These are phyloP conservation scores for Tetragonia tetragonoides DNA, from an alignment of 148 eudicot genomes.

Conservation along the genomic window DNA sequence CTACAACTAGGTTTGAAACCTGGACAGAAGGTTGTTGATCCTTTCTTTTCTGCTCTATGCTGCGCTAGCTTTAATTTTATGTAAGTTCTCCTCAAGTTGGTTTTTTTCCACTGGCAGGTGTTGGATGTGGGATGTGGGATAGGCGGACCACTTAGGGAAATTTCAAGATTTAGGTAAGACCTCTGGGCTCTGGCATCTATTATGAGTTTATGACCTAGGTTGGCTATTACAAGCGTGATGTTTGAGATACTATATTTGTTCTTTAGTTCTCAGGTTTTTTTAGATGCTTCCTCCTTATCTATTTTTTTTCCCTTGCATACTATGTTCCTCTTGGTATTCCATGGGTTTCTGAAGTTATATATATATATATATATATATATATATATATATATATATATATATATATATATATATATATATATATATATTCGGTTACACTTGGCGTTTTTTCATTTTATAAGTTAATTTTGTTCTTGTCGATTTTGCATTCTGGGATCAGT, in stretches of 20 bases:
- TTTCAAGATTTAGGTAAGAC: constrained; percentile 72
- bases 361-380: too few species aligned
- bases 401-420: too few species aligned
- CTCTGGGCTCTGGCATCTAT: neutral
- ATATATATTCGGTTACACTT: too few species aligned
- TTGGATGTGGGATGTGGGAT: constrained; percentile 96
- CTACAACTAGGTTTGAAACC: constrained; percentile 81
- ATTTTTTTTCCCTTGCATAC: neutral
- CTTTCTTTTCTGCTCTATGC: neutral
- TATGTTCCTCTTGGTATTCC: neutral
- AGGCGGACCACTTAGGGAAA: constrained; percentile 91
- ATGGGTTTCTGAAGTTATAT: neutral
- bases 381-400: too few species aligned
- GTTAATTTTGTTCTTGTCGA: neutral
- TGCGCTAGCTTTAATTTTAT: neutral
- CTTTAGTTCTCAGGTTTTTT: neutral
- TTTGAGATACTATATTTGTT: too few species aligned
- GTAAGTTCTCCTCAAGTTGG: neutral
- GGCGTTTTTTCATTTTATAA: too few species aligned
- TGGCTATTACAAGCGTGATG: neutral
- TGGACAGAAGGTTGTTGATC: constrained; percentile 68
- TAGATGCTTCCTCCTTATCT: too few species aligned
- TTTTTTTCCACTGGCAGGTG: constrained; percentile 42
- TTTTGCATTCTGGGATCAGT: neutral
- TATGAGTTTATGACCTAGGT: too few species aligned